Base-by-base conservation (phyloP, 1,284 basidiomycete species). In the Polyporus tsugae region DNA sequence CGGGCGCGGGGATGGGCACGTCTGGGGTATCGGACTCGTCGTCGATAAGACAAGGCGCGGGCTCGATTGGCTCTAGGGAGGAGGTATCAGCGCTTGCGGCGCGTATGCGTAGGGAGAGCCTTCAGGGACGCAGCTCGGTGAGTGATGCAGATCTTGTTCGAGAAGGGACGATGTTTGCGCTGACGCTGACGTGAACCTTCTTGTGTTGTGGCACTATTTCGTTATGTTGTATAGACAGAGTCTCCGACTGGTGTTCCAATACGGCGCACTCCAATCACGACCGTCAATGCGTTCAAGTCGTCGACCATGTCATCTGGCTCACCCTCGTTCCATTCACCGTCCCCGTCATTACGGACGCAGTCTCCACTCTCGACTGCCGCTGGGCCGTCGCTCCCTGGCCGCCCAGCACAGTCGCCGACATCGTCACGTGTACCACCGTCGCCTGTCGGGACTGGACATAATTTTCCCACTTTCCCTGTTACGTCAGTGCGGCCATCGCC, bases 281-380 rank as follows among this genome's bases (percentile, higher is more conserved):
- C 84, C 0, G 83, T 89, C 0, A 83, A 89, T 72, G 88, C 89
- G 6, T 93, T 93, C 85, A 93, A 92, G 76, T 86, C 89, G 4
- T 87, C 87, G 58, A 90, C 91, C 0, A 81, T 93, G 19, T 87
- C 88, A 0, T 88, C 86, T 0, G 84, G 84, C 7, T 86, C 78
- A 63, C 85, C 85, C 0, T 85, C 85, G 2, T 75, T 86, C 0
- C 83, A 86, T 72, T 85, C 84, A 0, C 81, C 84, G 0, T 85
- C 84, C 0, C 82, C 85, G 4, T 86, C 85, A 4, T 77, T 84
- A 4, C 81, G 83, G 15, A 83, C 84, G 46, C 76, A 82, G 2
- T 85, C 84, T 5, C 83, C 84, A 1, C 76, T 85, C 17, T 72
- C 82, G 5, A 75, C 77, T 29, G 79, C 35, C 17, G 74, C 58